Evolutionary conservation across 208 protist species (phyloP).

Genomic region (Wallacemonas sp.): DNA sequence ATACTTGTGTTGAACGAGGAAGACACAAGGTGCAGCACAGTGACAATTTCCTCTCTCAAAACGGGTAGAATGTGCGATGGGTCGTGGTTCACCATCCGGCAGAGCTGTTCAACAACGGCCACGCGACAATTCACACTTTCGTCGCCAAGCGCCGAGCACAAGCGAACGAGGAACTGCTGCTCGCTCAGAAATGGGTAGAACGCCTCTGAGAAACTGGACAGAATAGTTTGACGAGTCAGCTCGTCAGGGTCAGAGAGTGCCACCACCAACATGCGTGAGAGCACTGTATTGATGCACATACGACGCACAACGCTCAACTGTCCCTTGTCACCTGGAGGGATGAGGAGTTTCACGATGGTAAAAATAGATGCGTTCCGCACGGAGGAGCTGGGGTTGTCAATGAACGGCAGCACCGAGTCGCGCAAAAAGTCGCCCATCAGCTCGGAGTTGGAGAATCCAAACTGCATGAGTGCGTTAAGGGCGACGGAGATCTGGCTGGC

Average conservation of each 20-base stretch:
- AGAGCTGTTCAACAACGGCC: conserved; percentile 72
- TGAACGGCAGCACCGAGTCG: conserved; percentile 84
- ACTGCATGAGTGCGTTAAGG: conserved; percentile 82
- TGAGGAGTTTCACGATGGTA: conserved; percentile 83
- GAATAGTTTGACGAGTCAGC: conserved; percentile 59
- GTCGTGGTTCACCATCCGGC: conserved; percentile 79
- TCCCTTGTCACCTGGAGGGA: conserved; percentile 59
- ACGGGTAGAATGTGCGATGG: conserved; percentile 82
- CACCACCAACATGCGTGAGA: conserved; percentile 80
- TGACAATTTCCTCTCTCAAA: conserved; percentile 72
- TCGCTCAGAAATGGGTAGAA: conserved; percentile 89
- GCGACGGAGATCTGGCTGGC: conserved; percentile 75
- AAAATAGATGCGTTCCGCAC: conserved; percentile 80
- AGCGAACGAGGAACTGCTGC: conserved; percentile 69
- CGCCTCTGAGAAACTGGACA: conserved; percentile 69
- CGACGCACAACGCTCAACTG: conserved; percentile 76
- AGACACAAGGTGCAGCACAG: conserved; percentile 57
- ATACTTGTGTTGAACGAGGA: conserved; percentile 48
- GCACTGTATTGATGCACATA: conserved; percentile 84
- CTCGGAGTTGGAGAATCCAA: conserved; percentile 87
- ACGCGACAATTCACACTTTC: conserved; percentile 79
- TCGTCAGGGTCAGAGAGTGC: conserved; percentile 74
- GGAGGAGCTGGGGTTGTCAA: conserved; percentile 61
- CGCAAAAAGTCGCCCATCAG: conserved; percentile 88
- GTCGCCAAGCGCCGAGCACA: conserved; percentile 81